Conservation (phyloP, 306 rosid species). For the Sicyos baderoa region DNA sequence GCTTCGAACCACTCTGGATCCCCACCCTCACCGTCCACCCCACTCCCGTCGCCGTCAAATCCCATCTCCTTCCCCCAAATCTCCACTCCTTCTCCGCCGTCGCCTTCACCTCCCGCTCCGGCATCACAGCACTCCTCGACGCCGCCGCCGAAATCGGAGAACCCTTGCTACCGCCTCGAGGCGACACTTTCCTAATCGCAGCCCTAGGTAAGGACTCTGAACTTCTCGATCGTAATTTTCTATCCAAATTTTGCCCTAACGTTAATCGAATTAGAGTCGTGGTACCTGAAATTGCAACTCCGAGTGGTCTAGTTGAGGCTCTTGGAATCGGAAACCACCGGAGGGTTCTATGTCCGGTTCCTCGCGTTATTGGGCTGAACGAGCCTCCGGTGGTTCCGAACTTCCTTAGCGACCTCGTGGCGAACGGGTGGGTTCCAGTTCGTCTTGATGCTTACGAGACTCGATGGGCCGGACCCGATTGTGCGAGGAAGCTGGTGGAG, state of each 20-base stretch:
- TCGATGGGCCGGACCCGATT: constrained; percentile 48
- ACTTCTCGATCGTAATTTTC: constrained; percentile 34
- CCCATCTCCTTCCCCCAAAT: constrained; percentile 35
- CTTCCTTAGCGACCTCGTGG: constrained; percentile 41
- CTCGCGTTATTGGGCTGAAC: constrained; percentile 37
- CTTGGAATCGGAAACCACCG: constrained; percentile 44
- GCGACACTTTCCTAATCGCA: constrained; percentile 40
- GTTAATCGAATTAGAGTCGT: constrained; percentile 29
- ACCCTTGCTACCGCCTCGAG: constrained; percentile 41
- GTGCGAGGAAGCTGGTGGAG: constrained; percentile 46
- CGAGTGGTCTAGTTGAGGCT: constrained; percentile 30
- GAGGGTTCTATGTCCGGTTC: constrained; percentile 50
- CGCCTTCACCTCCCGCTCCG: constrained; percentile 69
- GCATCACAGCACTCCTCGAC: constrained; percentile 39
- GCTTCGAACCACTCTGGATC: constrained; percentile 44
- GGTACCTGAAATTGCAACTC: constrained; percentile 51
- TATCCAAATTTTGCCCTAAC: constrained; percentile 28
- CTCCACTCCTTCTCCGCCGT: constrained; percentile 50
- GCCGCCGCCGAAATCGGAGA: constrained; percentile 31
- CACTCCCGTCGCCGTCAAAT: constrained; percentile 37
- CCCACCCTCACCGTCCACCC: constrained; percentile 47
- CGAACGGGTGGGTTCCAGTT: constrained; percentile 39
- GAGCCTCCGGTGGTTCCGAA: constrained; percentile 71
- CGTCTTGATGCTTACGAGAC: constrained; percentile 68
- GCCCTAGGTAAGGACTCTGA: constrained; percentile 73